Percentiles rank a stretch among this genome's conserved stretches.
phyloP scores from a whole-genome alignment of 176 grass and related monocot genomes.

The Zea luxurians region DNA sequence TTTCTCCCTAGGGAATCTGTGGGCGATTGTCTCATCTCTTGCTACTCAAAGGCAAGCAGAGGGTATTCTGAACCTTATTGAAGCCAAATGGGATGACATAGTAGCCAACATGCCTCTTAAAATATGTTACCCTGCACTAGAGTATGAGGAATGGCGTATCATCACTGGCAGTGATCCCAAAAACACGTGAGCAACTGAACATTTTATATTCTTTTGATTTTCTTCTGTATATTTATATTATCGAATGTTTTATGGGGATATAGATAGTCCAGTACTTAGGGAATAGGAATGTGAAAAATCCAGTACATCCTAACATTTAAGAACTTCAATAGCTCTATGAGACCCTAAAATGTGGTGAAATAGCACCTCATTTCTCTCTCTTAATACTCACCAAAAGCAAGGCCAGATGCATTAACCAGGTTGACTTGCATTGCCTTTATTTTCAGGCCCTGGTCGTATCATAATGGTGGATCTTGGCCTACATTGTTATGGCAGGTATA shows the following conservation, averaged over 20 bases:
- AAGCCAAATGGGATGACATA: constrained; percentile 98
- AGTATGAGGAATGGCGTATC: constrained; percentile 94
- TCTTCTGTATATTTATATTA: constrained; percentile 5
- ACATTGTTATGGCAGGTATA: constrained; percentile 91
- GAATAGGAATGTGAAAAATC: constrained; percentile 17
- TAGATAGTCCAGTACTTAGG: constrained; percentile 15
- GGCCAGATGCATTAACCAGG: constrained; percentile 13
- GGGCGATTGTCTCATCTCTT: constrained; percentile 85
- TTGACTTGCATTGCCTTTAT: constrained; percentile 19
- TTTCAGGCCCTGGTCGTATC: constrained; percentile 94
- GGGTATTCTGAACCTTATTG: constrained; percentile 87
- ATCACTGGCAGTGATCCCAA: constrained; percentile 97
- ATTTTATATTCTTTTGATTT: constrained; percentile 26
- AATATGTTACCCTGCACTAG: constrained; percentile 95
- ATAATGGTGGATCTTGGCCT: constrained; percentile 95
- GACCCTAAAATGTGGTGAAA: constrained; percentile 21
- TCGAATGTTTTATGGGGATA: constrained; percentile 1
- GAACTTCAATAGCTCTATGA: constrained; percentile 18
- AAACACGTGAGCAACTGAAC: constrained; percentile 69
- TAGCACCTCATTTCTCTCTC: constrained; percentile 12
- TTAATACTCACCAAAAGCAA: constrained; percentile 9
- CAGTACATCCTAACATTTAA: constrained; percentile 20
- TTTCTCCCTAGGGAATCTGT: constrained; percentile 93
- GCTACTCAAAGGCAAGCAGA: constrained; percentile 81
- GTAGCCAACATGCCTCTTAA: constrained; percentile 93